Conservation (phyloP, 345 rosid genomes). For the Syzygium jambos region DNA sequence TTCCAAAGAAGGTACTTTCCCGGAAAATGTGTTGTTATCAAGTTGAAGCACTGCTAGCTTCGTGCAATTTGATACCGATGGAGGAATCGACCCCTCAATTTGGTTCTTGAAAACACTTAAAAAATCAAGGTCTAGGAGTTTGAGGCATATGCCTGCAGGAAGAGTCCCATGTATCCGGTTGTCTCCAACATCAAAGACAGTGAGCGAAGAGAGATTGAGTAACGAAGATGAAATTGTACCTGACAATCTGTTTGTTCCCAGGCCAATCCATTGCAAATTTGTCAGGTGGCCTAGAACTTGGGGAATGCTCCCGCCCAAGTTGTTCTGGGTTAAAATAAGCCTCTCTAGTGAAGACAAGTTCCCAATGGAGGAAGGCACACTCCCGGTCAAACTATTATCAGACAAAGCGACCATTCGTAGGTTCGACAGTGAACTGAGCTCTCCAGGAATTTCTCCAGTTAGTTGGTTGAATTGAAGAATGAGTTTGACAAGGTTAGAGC, state of each 20-base stretch:
- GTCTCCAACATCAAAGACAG: fast-evolving
- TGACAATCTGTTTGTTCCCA: fast-evolving
- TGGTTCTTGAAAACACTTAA: fast-evolving
- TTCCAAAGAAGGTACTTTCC: not conserved
- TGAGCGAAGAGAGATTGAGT: not conserved
- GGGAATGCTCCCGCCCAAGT: too few species aligned
- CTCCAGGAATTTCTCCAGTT: not conserved
- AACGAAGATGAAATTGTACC: not conserved
- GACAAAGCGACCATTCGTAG: fast-evolving
- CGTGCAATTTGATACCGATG: fast-evolving
- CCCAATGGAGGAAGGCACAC: not conserved
- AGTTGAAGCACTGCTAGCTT: fast-evolving
- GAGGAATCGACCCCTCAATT: not conserved
- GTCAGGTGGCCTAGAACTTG: fast-evolving
- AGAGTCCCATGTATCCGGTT: not conserved
- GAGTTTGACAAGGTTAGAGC: fast-evolving
- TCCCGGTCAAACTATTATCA: fast-evolving
- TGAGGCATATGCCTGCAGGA: fast-evolving
- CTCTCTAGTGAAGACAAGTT: fast-evolving
- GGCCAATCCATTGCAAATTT: fast-evolving
- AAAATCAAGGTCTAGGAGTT: fast-evolving
- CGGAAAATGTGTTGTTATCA: fast-evolving
- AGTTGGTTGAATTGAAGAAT: fast-evolving
- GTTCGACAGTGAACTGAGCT: fast-evolving
- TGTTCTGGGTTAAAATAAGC: fast-evolving